These are phyloP conservation scores for Cercis canadensis DNA, from an alignment of 306 rosid genomes.

Conservation along the genomic window DNA sequence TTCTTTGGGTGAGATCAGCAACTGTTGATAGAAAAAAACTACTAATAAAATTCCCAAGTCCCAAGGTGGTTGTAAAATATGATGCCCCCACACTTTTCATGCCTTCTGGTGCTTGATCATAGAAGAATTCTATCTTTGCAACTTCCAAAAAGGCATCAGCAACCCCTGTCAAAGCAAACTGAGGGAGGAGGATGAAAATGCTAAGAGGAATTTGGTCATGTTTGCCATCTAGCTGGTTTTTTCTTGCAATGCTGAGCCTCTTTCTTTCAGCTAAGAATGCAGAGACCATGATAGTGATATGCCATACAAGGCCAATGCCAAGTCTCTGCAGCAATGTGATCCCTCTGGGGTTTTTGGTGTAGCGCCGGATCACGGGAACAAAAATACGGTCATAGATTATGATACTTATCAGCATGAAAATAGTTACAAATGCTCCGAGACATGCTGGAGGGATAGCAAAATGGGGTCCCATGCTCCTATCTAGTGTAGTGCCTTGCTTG, in stretches of 20 bases:
- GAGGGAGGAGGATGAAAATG: constrained; percentile 81
- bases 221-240: constrained; percentile 36
- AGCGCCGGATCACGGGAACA: constrained; percentile 54
- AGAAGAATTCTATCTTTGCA: constrained; percentile 81
- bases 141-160: constrained; percentile 73
- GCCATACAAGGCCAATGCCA: constrained; percentile 67
- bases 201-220: constrained; percentile 61
- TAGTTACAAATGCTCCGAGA: constrained; percentile 55
- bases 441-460: constrained; percentile 71
- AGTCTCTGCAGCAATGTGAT: constrained; percentile 83
- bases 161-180: constrained; percentile 68
- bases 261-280: constrained; percentile 61
- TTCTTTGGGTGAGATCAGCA: constrained; percentile 52
- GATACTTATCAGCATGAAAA: constrained; percentile 68
- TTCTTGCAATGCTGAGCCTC: constrained; percentile 58
- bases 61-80: constrained; percentile 64
- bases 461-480: constrained; percentile 62
- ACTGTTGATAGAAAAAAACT: constrained; percentile 65
- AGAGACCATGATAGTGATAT: constrained; percentile 49
- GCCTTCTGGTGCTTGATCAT: constrained; percentile 81
- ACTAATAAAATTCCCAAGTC: constrained; percentile 69
- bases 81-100: constrained; percentile 86
- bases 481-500: constrained; percentile 72
- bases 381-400: constrained; percentile 62
- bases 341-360: constrained; percentile 83